Evolutionary conservation across 768 basidiomycete species (phyloP), one percentile per base, ranked within the genome.

Genomic region (Kwoniella bestiolae): DNA sequence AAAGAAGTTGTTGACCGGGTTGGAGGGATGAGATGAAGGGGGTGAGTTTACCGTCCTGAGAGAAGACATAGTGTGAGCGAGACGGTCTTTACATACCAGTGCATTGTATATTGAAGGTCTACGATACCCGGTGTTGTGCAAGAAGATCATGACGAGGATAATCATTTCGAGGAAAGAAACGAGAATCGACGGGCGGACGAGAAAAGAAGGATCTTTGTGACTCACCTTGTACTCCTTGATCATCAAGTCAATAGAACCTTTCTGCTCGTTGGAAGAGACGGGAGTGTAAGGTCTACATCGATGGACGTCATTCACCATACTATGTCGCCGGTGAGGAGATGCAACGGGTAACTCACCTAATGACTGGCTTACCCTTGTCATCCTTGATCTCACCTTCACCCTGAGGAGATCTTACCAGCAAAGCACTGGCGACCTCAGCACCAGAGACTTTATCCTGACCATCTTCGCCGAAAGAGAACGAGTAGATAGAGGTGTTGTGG

Each of bases 401-500:
- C 16, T 65, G 67, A 12, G 66, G 87, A 16, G 92, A 84, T 82
- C 88, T 90, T 72, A 94, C 86, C 59, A 92, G 77, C 16, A 98
- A 49, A 16, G 74, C 75, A 32, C 70, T 71, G 47, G 80, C 78
- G n/a, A 76, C 73, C 45, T 75, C 58, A 9, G 75, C 76, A 25
- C 78, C 79, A 9, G 71, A 62, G 16, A 66, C 63, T 51, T 76
- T 74, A 31, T 78, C 58, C 34, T 68, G 52, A 23, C 60, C 65
- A n/a, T 72, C 75, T 28, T 68, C 67, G 47, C 90, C 86, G 21
- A 95, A 85, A 70, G 88, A 88, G 77, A 95, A 93, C 51, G 88
- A 83, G 78, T 90, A 93, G 71, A 86, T 87, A 32, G 91, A 84
- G 14, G 92, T 90, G 83, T 98, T 96, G 86, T 97, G 90, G 86